These are phyloP conservation scores for Candida sojae DNA, from an alignment of 1,139 yeast genomes.

Conservation along the genomic window DNA sequence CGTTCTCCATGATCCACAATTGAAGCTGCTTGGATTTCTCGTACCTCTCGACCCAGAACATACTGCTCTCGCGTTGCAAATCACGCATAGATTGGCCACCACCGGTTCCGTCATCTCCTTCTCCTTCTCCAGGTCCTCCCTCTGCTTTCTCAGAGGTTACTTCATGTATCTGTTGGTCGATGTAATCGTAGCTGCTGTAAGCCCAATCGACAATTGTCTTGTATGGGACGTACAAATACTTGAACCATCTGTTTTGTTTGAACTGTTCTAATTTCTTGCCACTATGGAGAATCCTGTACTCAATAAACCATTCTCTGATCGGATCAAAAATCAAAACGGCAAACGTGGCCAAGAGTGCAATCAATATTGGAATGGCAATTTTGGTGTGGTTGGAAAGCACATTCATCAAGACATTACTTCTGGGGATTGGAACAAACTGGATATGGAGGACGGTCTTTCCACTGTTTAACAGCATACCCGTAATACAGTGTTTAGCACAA, in stretches of 20 bases:
- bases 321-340: constrained; percentile 93
- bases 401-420: constrained; percentile 54
- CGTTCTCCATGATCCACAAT: constrained; percentile 81
- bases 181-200: constrained; percentile 28
- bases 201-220: constrained; percentile 25
- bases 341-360: constrained; percentile 58
- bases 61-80: constrained; percentile 23
- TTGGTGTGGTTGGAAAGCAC: constrained; percentile 76
- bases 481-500: constrained; percentile 87
- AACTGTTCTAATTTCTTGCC: constrained; percentile 31
- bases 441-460: constrained; percentile 65
- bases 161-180: constrained; percentile 24
- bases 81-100: constrained; percentile 9
- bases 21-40: constrained; percentile 68
- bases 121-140: constrained; percentile 9
- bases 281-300: constrained; percentile 63
- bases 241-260: constrained; percentile 31
- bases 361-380: constrained; percentile 63
- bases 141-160: constrained; percentile 16
- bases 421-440: constrained; percentile 60
- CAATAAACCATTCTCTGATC: constrained; percentile 78
- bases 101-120: constrained; percentile 4
- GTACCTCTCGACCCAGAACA: constrained; percentile 70
- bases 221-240: constrained; percentile 30
- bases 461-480: constrained; percentile 64